Evolutionary conservation across 2,329 filamentous ascomycete species (phyloP), one percentile per base, ranked within the genome.

Genomic region (Trichoderma afroharzianum): DNA sequence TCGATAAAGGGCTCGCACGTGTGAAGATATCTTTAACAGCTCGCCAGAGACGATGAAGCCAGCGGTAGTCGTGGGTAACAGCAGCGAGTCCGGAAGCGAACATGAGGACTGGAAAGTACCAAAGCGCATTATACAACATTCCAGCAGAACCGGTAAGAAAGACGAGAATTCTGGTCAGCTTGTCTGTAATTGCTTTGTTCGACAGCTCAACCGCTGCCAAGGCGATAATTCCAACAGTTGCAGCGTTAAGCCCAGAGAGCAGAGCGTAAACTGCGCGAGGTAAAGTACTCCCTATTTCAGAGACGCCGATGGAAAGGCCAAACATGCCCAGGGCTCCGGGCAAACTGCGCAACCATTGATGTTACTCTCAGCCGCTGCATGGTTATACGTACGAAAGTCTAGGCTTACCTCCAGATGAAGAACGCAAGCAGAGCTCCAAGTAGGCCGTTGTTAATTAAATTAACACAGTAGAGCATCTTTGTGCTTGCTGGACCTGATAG

Each of bases 381-480:
- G n/a, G 15, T 39, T 18, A 0, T 39, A 39, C 7, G 43, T n/a
- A 47, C 6, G 9, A 21, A 21, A 21, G 18, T n/a, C 18, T n/a
- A 11, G 39, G 18, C 39, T 47, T n/a, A 47, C 39, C 39, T 47
- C 39, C 39, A 47, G 2, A 47, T 47, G 18, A 47, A 47, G 18
- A 47, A 47, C n/a, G 43, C 43, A 47, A 47, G 18, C 18, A 47
- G 43, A 21, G 43, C 43, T 47, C 43, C 91, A 87, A 68, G 6
- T 11, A 90, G 81, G 0, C 91, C 90, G 11, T 85, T 86, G 72
- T 89, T 89, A 11, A 92, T 85, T 21, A 92, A 79, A 47, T 89
- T 88, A 53, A 93, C 88, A 72, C 88, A 91, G 72, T 92, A 93
- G 0, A 88, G 78, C 88, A 93, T 91, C 77, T 93, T 93, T 2